Percentiles rank a stretch among this genome's conserved stretches.
Conservation (phyloP, 1,284 basidiomycete species). For the Flammula alnicola region DNA sequence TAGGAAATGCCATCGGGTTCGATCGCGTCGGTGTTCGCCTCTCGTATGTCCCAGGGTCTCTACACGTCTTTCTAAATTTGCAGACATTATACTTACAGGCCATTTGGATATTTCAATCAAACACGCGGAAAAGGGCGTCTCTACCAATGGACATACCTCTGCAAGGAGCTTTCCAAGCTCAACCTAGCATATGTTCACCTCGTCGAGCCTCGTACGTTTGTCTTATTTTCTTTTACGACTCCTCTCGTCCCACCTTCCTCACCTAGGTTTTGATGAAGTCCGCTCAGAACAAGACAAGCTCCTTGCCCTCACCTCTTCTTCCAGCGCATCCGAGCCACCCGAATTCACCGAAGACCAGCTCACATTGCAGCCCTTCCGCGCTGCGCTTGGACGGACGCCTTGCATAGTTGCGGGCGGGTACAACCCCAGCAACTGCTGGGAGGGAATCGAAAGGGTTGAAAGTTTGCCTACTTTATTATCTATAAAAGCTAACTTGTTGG, state of each 20-base stretch:
- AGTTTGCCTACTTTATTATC: not conserved
- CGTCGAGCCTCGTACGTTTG: conserved; percentile 21
- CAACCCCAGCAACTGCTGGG: conserved; percentile 22
- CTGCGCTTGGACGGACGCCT: conserved; percentile 12
- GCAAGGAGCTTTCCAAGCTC: conserved; percentile 12
- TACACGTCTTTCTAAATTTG: not conserved
- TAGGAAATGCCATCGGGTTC: conserved; percentile 21
- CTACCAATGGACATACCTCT: conserved; percentile 19
- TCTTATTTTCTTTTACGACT: not conserved
- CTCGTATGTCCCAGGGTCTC: conserved; percentile 20
- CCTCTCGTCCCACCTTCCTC: not conserved
- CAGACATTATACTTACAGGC: conserved; percentile 8
- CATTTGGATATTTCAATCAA: conserved; percentile 21
- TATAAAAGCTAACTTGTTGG: too few relatives aligned
- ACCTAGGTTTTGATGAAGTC: conserved; percentile 20
- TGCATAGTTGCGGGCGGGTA: conserved; percentile 23
- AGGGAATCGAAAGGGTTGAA: conserved; percentile 20
- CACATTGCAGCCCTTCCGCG: conserved; percentile 20
- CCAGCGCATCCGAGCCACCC: not conserved
- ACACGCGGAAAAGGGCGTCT: conserved; percentile 15
- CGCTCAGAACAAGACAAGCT: conserved; percentile 20
- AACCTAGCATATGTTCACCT: conserved; percentile 23
- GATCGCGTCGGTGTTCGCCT: conserved; percentile 25
- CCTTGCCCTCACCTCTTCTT: conserved; percentile 5
- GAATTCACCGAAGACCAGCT: conserved; percentile 17